A percentile compares a stretch with the other conserved stretches of the same genome.
Conservation (phyloP, 306 rosid genomes). For the Begonia masoniana region DNA sequence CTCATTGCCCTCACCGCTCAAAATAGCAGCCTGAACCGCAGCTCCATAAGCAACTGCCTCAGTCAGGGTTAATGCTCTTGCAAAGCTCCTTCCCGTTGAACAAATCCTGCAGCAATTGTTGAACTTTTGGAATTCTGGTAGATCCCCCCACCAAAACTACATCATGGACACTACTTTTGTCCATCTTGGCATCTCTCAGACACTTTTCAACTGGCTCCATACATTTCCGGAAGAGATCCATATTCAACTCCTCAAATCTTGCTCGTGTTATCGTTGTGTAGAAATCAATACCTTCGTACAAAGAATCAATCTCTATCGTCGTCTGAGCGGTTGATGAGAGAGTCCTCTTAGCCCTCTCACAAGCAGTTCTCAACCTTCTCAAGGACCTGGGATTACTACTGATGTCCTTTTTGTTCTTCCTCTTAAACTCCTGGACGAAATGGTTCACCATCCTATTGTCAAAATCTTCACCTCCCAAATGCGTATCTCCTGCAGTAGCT, state of each 20-base stretch:
- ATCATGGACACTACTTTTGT: conserved; percentile 19
- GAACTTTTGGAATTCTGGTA: conserved; percentile 31
- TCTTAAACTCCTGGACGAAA: conserved; percentile 23
- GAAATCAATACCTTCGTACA: conserved; percentile 23
- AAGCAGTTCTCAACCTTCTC: conserved; percentile 19
- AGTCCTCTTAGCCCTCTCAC: conserved; percentile 34
- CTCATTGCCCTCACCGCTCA: conserved; percentile 25
- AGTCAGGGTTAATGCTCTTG: conserved; percentile 32
- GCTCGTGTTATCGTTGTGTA: conserved; percentile 16
- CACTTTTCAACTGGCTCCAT: conserved; percentile 34
- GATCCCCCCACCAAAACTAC: conserved; percentile 34
- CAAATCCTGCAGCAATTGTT: conserved; percentile 25
- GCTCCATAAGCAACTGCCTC: conserved; percentile 33
- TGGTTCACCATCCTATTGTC: conserved; percentile 23
- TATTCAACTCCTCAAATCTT: conserved; percentile 22
- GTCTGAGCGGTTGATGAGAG: conserved; percentile 23
- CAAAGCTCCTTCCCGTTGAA: conserved; percentile 31
- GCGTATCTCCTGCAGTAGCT: conserved; percentile 24
- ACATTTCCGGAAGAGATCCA: conserved; percentile 24
- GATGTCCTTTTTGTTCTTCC: conserved; percentile 23
- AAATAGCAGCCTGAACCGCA: conserved; percentile 31
- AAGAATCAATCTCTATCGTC: conserved; percentile 28
- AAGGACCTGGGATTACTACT: conserved; percentile 18
- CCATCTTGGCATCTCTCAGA: conserved; percentile 19
- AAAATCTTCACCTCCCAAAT: conserved; percentile 30